Evolutionary conservation across 2,329 filamentous ascomycete genomes (phyloP).

Genomic region (Emericellopsis cladophorae): DNA sequence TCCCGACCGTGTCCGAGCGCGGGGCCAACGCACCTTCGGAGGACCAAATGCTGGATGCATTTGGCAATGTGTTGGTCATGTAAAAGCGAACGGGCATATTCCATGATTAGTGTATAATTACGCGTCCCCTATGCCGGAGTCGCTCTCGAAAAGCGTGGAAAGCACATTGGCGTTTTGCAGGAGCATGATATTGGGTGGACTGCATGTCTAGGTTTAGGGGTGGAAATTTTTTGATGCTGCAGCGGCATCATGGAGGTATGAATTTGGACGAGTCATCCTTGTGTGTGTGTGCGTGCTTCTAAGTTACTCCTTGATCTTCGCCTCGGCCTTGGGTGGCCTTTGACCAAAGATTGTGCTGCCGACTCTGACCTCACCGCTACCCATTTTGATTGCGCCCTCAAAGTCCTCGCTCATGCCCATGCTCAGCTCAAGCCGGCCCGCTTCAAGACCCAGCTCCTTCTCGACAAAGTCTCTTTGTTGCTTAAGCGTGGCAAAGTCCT

Average conservation of each 20-base stretch:
- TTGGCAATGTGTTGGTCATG: conserved; percentile 42
- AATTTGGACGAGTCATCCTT: not conserved
- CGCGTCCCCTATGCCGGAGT: not conserved
- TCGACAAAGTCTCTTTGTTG: conserved; percentile 61
- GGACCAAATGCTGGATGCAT: conserved; percentile 40
- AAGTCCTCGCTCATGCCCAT: conserved; percentile 99
- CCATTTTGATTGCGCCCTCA: conserved; percentile 71
- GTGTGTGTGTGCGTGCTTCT: not conserved
- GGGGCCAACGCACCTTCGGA: conserved; percentile 27
- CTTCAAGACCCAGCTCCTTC: conserved; percentile 28
- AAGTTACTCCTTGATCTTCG: conserved; percentile 45
- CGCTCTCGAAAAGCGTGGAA: not conserved
- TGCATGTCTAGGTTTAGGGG: not conserved
- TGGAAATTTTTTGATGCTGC: not conserved
- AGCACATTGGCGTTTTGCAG: conserved; percentile 1
- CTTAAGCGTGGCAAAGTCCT: conserved; percentile 65
- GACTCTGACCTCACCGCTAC: conserved; percentile 80
- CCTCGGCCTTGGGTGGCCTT: conserved; percentile 67
- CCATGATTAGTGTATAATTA: too few relatives aligned
- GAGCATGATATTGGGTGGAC: too few relatives aligned
- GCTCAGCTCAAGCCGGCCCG: conserved; percentile 66
- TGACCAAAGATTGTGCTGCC: conserved; percentile 90
- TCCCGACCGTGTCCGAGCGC: conserved; percentile 23
- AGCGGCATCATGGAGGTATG: not conserved
- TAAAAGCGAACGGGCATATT: not conserved